Evolutionary conservation across 495 filamentous ascomycete species (phyloP), one percentile per base, ranked within the genome.

Genomic region (Podospora conica): DNA sequence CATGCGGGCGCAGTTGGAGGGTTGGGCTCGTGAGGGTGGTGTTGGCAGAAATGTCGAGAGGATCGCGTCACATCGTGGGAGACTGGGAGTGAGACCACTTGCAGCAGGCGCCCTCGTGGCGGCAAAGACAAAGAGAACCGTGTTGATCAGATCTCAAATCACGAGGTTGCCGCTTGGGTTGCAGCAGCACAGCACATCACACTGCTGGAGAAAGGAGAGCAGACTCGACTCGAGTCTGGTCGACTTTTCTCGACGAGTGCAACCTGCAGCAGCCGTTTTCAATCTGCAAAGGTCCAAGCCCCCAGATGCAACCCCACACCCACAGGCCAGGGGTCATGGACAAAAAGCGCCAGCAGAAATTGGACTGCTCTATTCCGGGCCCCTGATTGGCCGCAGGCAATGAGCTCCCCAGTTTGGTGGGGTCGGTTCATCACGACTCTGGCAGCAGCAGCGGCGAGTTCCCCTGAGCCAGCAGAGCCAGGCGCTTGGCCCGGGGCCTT

Each of bases 391-490:
- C 40, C 15, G 29, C 24, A n/a, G 33, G 15, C 25, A 63, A 27
- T 55, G 33, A 61, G 28, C 31, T 10, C 21, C 33, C 58, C 31
- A 61, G 29, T 24, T 3, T n/a, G 61, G 61, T 63, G 61, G 61
- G 61, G 61, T 40, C 15, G n/a, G 12, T 55, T 63, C 61, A 63
- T 55, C 61, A 63, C 53, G 59, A 28, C 40, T 53, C 22, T 61
- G 59, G 58, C 58, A 29, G n/a, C 15, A 48, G 9, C 29, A 48
- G 61, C 61, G 61, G 29, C 48, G 33, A 53, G 21, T 61, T 60
- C 71, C 69, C 71, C 71, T 73, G 71, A 73, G 33, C 23, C 61
- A 28, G 29, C 71, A 71, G 71, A 73, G 33, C 23, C 61, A 28
- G 29, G 53, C 61, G 25, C 12, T 20, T 27, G 53, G 61, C 53